A percentile compares a stretch with the other conserved stretches of the same genome.
These are phyloP conservation scores for Mucor indicus DNA, from an alignment of 371 early-diverging fungal genomes.

Conservation along the genomic window DNA sequence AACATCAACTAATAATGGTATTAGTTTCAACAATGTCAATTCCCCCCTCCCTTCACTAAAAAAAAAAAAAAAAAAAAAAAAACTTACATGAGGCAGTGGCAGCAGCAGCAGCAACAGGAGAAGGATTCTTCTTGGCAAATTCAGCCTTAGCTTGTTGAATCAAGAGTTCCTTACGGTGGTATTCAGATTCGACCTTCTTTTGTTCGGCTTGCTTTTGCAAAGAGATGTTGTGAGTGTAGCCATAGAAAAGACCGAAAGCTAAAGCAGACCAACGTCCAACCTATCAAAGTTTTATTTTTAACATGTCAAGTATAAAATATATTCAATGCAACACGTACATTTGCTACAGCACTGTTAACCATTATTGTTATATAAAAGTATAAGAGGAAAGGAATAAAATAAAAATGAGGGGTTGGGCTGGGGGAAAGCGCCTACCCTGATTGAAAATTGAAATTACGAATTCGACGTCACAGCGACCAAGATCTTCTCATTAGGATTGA, in stretches of 20 bases:
- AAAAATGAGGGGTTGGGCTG: too few relatives aligned
- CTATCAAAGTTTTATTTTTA: conserved; percentile 10
- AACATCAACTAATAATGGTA: conserved; percentile 39
- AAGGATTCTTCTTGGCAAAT: conserved; percentile 59
- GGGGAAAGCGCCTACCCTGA: too few relatives aligned
- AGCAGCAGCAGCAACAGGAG: conserved; percentile 14
- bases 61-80: conserved; percentile 1
- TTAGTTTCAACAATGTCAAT: not conserved
- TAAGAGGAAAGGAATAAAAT: too few relatives aligned
- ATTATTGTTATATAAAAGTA: conserved; percentile 11
- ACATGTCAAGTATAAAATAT: not conserved
- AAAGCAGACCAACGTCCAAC: conserved; percentile 80
- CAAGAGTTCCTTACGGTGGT: conserved; percentile 64
- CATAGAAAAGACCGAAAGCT: conserved; percentile 70
- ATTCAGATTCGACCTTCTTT: conserved; percentile 57
- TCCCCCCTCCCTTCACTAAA: too few relatives aligned
- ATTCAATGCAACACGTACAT: conserved; percentile 17
- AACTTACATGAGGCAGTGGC: conserved; percentile 17
- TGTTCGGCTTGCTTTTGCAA: conserved; percentile 60
- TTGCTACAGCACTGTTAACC: conserved; percentile 46
- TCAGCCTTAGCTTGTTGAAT: conserved; percentile 71
- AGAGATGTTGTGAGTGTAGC: conserved; percentile 64
- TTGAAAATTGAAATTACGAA: too few relatives aligned
- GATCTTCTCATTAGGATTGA: too few relatives aligned
- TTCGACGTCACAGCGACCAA: too few relatives aligned